Evolutionary conservation across 2,329 filamentous ascomycete species (phyloP), one percentile per base, ranked within the genome.

Genomic region (Paramyrothecium roridum): DNA sequence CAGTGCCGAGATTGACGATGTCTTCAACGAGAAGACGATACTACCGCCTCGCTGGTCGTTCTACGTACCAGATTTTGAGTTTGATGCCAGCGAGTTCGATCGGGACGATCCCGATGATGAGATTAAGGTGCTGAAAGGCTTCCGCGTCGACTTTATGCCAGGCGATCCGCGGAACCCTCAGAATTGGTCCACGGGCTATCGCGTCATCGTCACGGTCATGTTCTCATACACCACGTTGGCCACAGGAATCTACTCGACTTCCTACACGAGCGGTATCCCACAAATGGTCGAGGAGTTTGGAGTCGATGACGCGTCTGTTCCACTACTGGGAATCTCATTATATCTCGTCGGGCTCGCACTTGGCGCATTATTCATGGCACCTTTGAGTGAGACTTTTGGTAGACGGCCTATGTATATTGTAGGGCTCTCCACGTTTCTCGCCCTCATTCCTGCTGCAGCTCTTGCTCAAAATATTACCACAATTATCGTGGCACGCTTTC

Each of bases 21-120:
- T 48, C 8, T 48, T 48, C 46, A 48, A 48, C 46, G 46, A 48
- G 46, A 48, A 48, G 46, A 48, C 46, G 46, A 23, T 48, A 4
- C 46, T 48, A 19, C 46, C 46, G 46, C 46, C 46, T 48, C 46
- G 46, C 13, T 48, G 46, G 46, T 48, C 46, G 8, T 48, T 48
- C 46, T 48, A 48, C 46, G 20, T 48, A 3, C 46, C 46, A 19
- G 46, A 48, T 23, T 48, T 48, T 23, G 46, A 48, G 46, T 48
- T 48, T 22, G 46, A 48, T 19, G 46, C 46, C 46, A 11, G 46
- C 46, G 19, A 48, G 20, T 48, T 48, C 46, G 20, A 22, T 23
- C 46, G 46, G 12, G 46, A 48, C 3, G 13, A 3, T 48, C 22
- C 46, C 7, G 46, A 48, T 48, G 19, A 48, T 13, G 46, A 48